These are phyloP conservation scores for Heritiera littoralis DNA, from an alignment of 345 rosid species.

Conservation along the genomic window DNA sequence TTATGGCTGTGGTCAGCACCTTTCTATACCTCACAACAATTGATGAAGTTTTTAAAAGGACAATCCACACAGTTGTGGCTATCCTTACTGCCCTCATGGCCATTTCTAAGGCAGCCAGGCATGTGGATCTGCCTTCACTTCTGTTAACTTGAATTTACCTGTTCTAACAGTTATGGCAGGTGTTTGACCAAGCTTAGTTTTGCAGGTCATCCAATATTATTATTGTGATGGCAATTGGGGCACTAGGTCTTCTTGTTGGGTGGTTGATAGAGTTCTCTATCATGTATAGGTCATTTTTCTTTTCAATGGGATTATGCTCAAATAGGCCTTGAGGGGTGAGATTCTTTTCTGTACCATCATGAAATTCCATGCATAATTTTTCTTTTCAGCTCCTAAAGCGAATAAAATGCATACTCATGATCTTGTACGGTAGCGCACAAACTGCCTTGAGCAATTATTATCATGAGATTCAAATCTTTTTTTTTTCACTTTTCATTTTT, in stretches of 20 bases:
- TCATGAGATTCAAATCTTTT: neutral
- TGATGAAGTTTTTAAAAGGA: constrained; percentile 71
- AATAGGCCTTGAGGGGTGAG: constrained; percentile 57
- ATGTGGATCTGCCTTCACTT: constrained; percentile 24
- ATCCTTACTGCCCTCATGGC: constrained; percentile 93
- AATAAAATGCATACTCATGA: neutral
- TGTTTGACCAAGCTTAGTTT: constrained; percentile 12
- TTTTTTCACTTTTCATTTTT: neutral
- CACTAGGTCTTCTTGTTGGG: constrained; percentile 72
- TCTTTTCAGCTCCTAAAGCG: neutral
- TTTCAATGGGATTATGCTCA: constrained; percentile 43
- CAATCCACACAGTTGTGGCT: constrained; percentile 77
- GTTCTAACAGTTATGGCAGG: neutral
- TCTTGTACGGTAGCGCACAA: neutral
- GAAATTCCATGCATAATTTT: neutral
- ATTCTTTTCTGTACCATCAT: constrained; percentile 1
- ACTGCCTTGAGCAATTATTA: neutral
- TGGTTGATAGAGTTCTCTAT: constrained; percentile 71
- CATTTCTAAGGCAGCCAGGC: constrained; percentile 94
- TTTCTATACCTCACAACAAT: constrained; percentile 75
- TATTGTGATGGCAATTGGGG: constrained; percentile 83
- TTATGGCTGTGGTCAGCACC: constrained; percentile 94
- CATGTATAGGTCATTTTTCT: constrained; percentile 57
- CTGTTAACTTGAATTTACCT: constrained; percentile 20
- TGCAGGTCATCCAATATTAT: constrained; percentile 79